A percentile compares a stretch with the other conserved stretches of the same genome.
These are phyloP conservation scores for Scleroderma citrinum DNA, from an alignment of 768 basidiomycete genomes.

Conservation along the genomic window DNA sequence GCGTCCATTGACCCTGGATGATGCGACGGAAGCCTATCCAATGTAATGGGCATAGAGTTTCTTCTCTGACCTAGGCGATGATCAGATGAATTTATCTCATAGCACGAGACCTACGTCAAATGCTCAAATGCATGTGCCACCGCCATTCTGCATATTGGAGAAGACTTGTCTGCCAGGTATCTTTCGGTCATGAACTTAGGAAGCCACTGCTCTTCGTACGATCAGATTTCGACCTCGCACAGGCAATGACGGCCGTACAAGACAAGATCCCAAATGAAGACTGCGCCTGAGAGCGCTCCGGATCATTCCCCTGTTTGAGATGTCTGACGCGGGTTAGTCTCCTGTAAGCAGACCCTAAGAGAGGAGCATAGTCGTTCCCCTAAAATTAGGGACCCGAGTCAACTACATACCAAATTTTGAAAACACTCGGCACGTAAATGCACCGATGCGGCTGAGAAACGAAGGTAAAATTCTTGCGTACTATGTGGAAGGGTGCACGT, in stretches of 20 bases:
- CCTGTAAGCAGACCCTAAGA: too few species aligned
- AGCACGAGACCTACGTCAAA: conserved; percentile 42
- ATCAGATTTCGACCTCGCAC: background rate
- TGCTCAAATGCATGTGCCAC: conserved; percentile 64
- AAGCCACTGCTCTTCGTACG: conserved; percentile 26
- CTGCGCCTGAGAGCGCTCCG: background rate
- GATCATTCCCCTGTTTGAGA: too few species aligned
- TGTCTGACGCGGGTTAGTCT: too few species aligned
- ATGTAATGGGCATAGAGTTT: conserved; percentile 76
- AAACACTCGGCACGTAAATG: background rate
- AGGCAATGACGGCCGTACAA: background rate
- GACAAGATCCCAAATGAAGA: background rate
- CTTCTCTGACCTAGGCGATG: conserved; percentile 52
- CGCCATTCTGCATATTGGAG: conserved; percentile 72
- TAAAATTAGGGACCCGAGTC: too few species aligned
- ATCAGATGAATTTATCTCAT: conserved; percentile 1
- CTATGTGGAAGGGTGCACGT: too few species aligned
- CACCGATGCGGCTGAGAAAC: background rate
- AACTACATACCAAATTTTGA: too few species aligned
- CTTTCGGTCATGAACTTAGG: conserved; percentile 39
- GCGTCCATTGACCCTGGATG: conserved; percentile 81
- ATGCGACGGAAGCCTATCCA: conserved; percentile 63
- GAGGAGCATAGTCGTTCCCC: too few species aligned
- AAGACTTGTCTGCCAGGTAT: conserved; percentile 67
- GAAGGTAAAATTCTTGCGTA: too few species aligned